Conservation (phyloP, 306 rosid species). For the Glycine soja region DNA sequence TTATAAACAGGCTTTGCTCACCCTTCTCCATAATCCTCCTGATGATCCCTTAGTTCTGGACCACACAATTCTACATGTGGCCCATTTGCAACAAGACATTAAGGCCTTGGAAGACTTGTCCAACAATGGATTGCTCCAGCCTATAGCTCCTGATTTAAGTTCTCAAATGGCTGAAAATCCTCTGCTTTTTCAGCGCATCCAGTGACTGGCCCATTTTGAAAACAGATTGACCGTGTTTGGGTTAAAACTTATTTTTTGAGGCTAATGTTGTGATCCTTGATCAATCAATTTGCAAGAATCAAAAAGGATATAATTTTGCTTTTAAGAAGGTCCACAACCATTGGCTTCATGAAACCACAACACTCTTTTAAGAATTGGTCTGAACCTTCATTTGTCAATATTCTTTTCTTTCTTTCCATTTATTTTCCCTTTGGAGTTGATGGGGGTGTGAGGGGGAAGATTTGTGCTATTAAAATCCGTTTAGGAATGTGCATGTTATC, state of each 20-base stretch:
- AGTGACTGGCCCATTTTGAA: slow-evolving; percentile 44
- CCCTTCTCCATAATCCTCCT: slow-evolving; percentile 71
- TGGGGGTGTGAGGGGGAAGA: not conserved
- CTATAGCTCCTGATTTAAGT: slow-evolving; percentile 62
- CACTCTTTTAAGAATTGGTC: not conserved
- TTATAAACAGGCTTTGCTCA: slow-evolving; percentile 64
- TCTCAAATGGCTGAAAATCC: slow-evolving; percentile 58
- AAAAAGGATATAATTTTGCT: not conserved
- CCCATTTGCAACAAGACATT: slow-evolving; percentile 71
- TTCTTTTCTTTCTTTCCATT: not conserved
- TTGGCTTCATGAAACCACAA: slow-evolving; percentile 17
- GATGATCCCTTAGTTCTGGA: slow-evolving; percentile 80
- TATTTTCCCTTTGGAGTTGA: no score
- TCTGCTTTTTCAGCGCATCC: slow-evolving; percentile 53
- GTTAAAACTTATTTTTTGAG: slow-evolving; percentile 32
- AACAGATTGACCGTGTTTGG: slow-evolving; percentile 24
- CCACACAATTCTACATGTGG: slow-evolving; percentile 61
- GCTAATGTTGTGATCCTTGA: slow-evolving; percentile 37
- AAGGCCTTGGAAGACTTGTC: slow-evolving; percentile 69
- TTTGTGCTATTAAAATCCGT: not conserved
- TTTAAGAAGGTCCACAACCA: slow-evolving; percentile 11
- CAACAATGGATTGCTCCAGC: slow-evolving; percentile 71
- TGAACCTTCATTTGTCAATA: slow-evolving; percentile 13
- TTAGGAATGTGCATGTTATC: not conserved
- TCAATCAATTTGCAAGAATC: slow-evolving; percentile 23